Percentiles rank a stretch among this genome's conserved stretches.
Evolutionary conservation across 139 green algal species (phyloP).

Genomic region (Coelastrella sp.): DNA sequence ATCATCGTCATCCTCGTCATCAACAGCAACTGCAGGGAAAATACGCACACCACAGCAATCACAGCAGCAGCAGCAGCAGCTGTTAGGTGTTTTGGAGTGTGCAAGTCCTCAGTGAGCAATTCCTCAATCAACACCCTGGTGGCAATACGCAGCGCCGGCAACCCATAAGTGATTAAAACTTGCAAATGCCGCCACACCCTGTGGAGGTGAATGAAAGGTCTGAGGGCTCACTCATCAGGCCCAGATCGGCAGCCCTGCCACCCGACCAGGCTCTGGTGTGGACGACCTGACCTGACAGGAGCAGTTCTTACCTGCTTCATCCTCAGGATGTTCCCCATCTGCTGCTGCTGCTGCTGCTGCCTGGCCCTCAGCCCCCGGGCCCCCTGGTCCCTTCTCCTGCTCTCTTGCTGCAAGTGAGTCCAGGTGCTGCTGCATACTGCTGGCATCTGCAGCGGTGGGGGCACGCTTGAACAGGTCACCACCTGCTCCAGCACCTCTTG

Average conservation of each 20-base stretch:
- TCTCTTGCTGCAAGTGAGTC: background rate
- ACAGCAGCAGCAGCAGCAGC: no score
- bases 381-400: background rate
- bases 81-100: no score
- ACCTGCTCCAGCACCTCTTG: background rate
- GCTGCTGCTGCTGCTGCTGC: background rate
- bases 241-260: no score
- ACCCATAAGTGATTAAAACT: no score
- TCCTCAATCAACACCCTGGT: no score
- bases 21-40: background rate
- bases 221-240: no score
- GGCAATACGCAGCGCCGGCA: no score
- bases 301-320: background rate
- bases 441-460: background rate
- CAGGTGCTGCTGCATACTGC: background rate
- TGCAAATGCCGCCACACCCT: no score
- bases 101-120: no score
- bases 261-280: no score
- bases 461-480: constrained; percentile 19
- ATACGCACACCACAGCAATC: background rate
- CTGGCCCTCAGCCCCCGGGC: background rate
- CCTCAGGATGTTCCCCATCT: background rate
- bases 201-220: no score
- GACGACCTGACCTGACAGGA: no score
- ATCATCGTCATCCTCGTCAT: constrained; percentile 44